A percentile compares a stretch with the other conserved stretches of the same genome.
phyloP scores from a whole-genome alignment of 2,329 filamentous ascomycete genomes.

The Colletotrichum eleusines region DNA sequence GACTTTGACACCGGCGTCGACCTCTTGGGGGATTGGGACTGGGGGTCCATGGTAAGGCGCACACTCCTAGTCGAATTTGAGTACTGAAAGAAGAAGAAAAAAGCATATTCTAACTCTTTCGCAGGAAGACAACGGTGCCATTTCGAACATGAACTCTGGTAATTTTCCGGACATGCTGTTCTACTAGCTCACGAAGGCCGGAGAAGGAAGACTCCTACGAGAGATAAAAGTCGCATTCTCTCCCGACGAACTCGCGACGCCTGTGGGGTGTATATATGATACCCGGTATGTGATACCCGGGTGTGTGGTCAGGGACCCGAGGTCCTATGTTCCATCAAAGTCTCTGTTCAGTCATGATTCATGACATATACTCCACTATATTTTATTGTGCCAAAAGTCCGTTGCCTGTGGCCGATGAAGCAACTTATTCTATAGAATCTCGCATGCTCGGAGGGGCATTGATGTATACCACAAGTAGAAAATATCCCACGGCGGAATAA shows the following conservation, averaged over 20 bases:
- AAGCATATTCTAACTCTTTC: constrained; percentile 31
- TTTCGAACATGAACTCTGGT: constrained; percentile 16
- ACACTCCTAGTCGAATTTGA: too few species aligned
- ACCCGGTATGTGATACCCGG: not conserved
- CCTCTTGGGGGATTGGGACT: constrained; percentile 48
- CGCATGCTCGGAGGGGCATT: not conserved
- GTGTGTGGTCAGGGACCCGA: too few species aligned
- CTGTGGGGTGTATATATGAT: too few species aligned
- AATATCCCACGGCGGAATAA: not conserved
- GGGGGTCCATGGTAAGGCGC: constrained; percentile 50
- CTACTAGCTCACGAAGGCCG: not conserved
- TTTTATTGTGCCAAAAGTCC: not conserved
- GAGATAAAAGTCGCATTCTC: not conserved
- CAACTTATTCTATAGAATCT: not conserved
- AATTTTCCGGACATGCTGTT: constrained; percentile 21
- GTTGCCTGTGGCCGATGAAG: too few species aligned
- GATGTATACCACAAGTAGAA: not conserved
- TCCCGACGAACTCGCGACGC: too few species aligned
- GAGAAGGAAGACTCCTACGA: not conserved
- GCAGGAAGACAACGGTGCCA: constrained; percentile 25
- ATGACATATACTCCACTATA: not conserved
- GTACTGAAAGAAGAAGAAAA: too few species aligned
- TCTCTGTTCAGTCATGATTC: not conserved
- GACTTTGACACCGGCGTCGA: constrained; percentile 33
- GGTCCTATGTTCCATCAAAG: not conserved